Conservation (phyloP, 2,329 filamentous ascomycete genomes). For the Penicillium sp. region DNA sequence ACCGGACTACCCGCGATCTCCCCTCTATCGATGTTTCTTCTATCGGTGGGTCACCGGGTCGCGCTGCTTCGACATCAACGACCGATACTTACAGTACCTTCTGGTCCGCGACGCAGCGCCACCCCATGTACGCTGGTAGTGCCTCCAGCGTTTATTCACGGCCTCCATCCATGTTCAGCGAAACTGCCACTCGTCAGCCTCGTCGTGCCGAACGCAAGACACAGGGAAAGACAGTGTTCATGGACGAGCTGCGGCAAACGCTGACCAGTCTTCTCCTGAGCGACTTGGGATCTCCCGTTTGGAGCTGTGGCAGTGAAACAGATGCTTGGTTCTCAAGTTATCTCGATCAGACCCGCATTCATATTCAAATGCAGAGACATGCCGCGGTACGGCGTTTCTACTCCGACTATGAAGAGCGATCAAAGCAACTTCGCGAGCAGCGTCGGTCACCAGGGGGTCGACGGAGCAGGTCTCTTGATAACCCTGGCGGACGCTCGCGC, state of each 20-base stretch:
- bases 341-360: constrained; percentile 52
- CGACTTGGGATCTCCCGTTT: constrained; percentile 83
- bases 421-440: constrained; percentile 26
- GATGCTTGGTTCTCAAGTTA: constrained; percentile 75
- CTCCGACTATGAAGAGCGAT: constrained; percentile 37
- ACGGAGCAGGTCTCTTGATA: constrained; percentile 39
- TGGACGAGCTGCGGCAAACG: constrained; percentile 74
- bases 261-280: constrained; percentile 84
- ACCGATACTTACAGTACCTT: constrained; percentile 78
- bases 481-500: constrained; percentile 15
- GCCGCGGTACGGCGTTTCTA: constrained; percentile 43
- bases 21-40: constrained; percentile 64
- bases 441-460: constrained; percentile 25
- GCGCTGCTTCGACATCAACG: constrained; percentile 68
- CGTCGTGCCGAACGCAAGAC: constrained; percentile 39
- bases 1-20: constrained; percentile 59
- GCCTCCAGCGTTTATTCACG: constrained; percentile 58
- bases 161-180: constrained; percentile 45
- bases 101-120: constrained; percentile 82
- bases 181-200: constrained; percentile 34
- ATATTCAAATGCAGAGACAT: constrained; percentile 42
- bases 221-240: constrained; percentile 76
- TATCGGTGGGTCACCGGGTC: constrained; percentile 59
- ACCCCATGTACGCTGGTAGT: constrained; percentile 64
- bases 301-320: constrained; percentile 88